A percentile compares a stretch with the other conserved stretches of the same genome.
These are phyloP conservation scores for Nothophaeocryptopus gaeumannii DNA, from an alignment of 2,329 filamentous ascomycete genomes.

Conservation along the genomic window DNA sequence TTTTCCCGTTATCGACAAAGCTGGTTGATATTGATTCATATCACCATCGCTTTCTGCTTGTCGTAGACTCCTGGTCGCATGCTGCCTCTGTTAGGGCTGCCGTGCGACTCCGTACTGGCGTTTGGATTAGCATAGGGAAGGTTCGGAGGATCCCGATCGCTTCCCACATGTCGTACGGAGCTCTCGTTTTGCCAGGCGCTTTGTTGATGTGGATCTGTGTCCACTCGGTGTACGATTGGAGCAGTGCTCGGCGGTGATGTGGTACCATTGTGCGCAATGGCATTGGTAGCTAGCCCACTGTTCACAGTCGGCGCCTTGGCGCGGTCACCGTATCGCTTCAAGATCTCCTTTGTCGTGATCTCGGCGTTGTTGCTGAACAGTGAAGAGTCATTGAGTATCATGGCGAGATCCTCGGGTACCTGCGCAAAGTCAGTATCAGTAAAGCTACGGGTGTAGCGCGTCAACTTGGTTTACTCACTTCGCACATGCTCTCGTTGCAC, in stretches of 20 bases:
- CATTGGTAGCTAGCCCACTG: conserved; percentile 33
- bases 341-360: conserved; percentile 93
- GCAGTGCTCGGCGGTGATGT: conserved; percentile 47
- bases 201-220: conserved; percentile 75
- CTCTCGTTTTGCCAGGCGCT: conserved; percentile 76
- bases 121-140: conserved; percentile 31
- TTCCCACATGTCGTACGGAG: conserved; percentile 70
- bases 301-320: conserved; percentile 53
- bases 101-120: conserved; percentile 30
- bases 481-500: conserved; percentile 93
- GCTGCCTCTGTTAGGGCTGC: conserved; percentile 32
- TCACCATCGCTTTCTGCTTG: conserved; percentile 29
- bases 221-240: conserved; percentile 66
- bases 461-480: conserved; percentile 61
- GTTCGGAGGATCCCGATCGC: conserved; percentile 30
- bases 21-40: neutral
- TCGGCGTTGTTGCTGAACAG: conserved; percentile 81
- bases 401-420: conserved; percentile 90
- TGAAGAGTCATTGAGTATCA: conserved; percentile 76
- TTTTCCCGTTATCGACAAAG: too few species aligned
- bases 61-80: conserved; percentile 26
- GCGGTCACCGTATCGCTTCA: conserved; percentile 88
- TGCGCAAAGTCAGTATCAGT: conserved; percentile 42
- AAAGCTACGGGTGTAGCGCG: neutral
- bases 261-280: conserved; percentile 25